These are phyloP conservation scores for Orbilia ellipsospora DNA, from an alignment of 2,329 filamentous ascomycete species.

Conservation along the genomic window DNA sequence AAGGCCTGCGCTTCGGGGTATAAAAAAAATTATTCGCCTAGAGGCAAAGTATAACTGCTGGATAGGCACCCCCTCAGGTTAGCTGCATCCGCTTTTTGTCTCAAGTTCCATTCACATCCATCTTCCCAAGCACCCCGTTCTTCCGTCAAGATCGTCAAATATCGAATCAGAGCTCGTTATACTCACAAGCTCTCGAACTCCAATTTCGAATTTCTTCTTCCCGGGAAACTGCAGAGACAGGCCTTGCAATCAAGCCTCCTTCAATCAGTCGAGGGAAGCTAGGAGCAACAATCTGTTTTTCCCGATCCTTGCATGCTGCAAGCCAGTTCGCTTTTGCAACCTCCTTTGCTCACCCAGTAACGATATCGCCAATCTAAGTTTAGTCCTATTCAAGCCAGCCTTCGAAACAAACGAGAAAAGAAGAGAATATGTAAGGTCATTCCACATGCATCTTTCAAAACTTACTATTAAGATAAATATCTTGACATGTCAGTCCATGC, in stretches of 20 bases:
- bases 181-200: not conserved
- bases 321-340: constrained; percentile 28
- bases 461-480: constrained; percentile 45
- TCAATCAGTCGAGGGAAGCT: constrained; percentile 43
- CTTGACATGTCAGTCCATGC: constrained; percentile 31
- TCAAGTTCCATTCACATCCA: constrained; percentile 15
- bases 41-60: not conserved
- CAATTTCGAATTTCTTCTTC: constrained; percentile 3
- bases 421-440: constrained; percentile 35
- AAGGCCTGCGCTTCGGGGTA: constrained; percentile 14
- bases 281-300: constrained; percentile 17
- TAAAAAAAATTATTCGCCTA: constrained; percentile 33
- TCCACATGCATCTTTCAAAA: constrained; percentile 42
- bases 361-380: constrained; percentile 15
- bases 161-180: constrained; percentile 36
- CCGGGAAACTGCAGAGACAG: constrained; percentile 10
- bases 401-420: constrained; percentile 14
- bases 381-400: constrained; percentile 17
- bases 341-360: constrained; percentile 22
- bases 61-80: constrained; percentile 4
- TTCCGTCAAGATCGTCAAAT: constrained; percentile 1
- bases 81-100: constrained; percentile 34
- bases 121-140: constrained; percentile 1
- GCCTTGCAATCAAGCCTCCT: constrained; percentile 18
- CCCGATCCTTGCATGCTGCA: constrained; percentile 49